These are phyloP conservation scores for Torulaspora gathmanii DNA, from an alignment of 805 yeast genomes.

Conservation along the genomic window DNA sequence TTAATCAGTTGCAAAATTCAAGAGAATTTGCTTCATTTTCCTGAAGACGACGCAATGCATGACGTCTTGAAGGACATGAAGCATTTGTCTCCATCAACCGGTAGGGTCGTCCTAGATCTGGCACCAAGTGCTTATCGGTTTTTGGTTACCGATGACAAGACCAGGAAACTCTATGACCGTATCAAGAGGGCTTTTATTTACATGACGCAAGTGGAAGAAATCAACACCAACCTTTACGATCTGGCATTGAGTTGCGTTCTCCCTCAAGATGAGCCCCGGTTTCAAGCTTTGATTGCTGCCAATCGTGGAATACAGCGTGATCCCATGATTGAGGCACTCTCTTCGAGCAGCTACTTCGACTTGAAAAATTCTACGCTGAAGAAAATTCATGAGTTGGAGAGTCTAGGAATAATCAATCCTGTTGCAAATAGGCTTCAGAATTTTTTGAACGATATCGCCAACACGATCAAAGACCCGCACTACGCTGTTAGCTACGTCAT, in stretches of 20 bases:
- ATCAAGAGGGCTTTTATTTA: slow-evolving; percentile 80
- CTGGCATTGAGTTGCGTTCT: slow-evolving; percentile 26
- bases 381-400: slow-evolving; percentile 69
- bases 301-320: slow-evolving; percentile 35
- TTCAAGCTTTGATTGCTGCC: slow-evolving; percentile 49
- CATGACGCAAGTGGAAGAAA: slow-evolving; percentile 74
- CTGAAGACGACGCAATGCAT: slow-evolving; percentile 53
- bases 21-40: slow-evolving; percentile 40
- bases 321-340: slow-evolving; percentile 43
- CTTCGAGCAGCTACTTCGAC: slow-evolving; percentile 56
- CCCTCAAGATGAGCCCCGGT: slow-evolving; percentile 62
- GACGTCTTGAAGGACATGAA: slow-evolving; percentile 37
- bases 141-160: slow-evolving; percentile 50
- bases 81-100: slow-evolving; percentile 33
- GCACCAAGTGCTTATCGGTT: slow-evolving; percentile 50
- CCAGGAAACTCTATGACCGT: slow-evolving; percentile 59
- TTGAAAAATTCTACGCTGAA: slow-evolving; percentile 73
- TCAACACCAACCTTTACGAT: slow-evolving; percentile 61
- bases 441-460: slow-evolving; percentile 74
- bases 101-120: slow-evolving; percentile 44
- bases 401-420: slow-evolving; percentile 58
- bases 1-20: slow-evolving; percentile 43
- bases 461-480: slow-evolving; percentile 61
- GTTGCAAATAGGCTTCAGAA: slow-evolving; percentile 65
- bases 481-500: slow-evolving; percentile 46